A percentile compares a stretch with the other conserved stretches of the same genome.
Conservation (phyloP, 495 filamentous ascomycete species). For the Sordaria brevicollis region DNA sequence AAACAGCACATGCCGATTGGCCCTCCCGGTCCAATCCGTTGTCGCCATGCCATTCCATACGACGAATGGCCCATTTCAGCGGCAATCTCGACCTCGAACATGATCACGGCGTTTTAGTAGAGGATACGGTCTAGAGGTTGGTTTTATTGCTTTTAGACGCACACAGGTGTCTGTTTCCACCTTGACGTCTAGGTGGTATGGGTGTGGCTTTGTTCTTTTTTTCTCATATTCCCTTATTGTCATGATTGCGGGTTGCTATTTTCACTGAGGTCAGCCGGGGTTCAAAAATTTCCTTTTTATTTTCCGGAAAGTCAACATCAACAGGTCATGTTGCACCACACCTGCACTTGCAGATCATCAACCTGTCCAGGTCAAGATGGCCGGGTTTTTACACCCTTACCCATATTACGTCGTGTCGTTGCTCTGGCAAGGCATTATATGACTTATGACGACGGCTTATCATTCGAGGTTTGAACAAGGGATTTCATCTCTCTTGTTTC, state of each 20-base stretch:
- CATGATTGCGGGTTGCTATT: neutral
- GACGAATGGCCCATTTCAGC: neutral
- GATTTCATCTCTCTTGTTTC: neutral
- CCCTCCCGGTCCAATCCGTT: neutral
- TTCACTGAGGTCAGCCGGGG: neutral
- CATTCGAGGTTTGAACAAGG: neutral
- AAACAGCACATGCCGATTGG: neutral
- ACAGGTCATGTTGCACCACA: neutral
- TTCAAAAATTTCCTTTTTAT: neutral
- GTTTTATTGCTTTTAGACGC: conserved; percentile 10
- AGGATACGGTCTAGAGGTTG: conserved; percentile 16
- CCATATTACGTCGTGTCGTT: neutral
- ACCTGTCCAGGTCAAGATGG: neutral
- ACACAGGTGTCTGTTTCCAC: neutral
- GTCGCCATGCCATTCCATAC: neutral
- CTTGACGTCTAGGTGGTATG: neutral
- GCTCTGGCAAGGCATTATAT: neutral
- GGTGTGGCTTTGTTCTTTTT: neutral
- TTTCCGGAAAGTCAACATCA: neutral
- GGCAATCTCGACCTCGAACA: conserved; percentile 5
- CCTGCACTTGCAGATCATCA: neutral
- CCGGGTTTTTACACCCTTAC: neutral
- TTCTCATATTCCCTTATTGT: neutral
- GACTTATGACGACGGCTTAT: neutral
- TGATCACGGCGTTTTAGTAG: conserved; percentile 14